Percentiles rank a stretch among this genome's conserved stretches.
Conservation (phyloP, 768 basidiomycete genomes). For the Leccinum ochraceum region DNA sequence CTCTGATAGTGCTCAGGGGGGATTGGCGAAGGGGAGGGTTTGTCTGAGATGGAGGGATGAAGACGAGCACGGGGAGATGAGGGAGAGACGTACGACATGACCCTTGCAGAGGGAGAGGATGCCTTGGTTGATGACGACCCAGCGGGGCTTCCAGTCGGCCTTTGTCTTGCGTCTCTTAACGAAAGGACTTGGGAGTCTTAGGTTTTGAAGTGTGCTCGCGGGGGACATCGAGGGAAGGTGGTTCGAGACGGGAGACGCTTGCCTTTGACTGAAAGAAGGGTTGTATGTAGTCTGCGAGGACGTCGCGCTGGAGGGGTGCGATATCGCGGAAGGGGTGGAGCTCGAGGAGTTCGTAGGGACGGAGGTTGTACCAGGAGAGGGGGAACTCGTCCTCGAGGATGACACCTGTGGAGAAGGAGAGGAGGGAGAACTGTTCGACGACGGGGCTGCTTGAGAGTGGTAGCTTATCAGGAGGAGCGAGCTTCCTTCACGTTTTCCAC, state of each 20-base stretch:
- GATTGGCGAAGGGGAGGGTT: constrained; percentile 39
- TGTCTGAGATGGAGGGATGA: constrained; percentile 37
- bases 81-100: constrained; percentile 44
- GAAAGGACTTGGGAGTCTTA: constrained; percentile 6
- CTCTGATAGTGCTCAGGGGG: constrained; percentile 41
- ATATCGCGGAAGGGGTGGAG: constrained; percentile 51
- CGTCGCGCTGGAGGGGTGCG: constrained; percentile 43
- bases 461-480: too few relatives aligned
- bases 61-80: background rate
- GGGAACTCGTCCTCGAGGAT: constrained; percentile 66
- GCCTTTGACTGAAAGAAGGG: constrained; percentile 63
- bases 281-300: constrained; percentile 45
- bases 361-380: constrained; percentile 58
- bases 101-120: constrained; percentile 54
- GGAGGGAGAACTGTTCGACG: too few relatives aligned
- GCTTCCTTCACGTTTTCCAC: constrained; percentile 90
- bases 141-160: constrained; percentile 63
- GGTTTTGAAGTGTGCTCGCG: constrained; percentile 15
- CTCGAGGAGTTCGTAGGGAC: constrained; percentile 69
- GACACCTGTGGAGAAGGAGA: constrained; percentile 57
- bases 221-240: constrained; percentile 13
- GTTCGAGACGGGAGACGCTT: constrained; percentile 37
- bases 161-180: constrained; percentile 37
- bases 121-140: constrained; percentile 62
- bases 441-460: too few relatives aligned